phyloP scores from a whole-genome alignment of 1,139 yeast genomes.

The Hansenula anomala region DNA sequence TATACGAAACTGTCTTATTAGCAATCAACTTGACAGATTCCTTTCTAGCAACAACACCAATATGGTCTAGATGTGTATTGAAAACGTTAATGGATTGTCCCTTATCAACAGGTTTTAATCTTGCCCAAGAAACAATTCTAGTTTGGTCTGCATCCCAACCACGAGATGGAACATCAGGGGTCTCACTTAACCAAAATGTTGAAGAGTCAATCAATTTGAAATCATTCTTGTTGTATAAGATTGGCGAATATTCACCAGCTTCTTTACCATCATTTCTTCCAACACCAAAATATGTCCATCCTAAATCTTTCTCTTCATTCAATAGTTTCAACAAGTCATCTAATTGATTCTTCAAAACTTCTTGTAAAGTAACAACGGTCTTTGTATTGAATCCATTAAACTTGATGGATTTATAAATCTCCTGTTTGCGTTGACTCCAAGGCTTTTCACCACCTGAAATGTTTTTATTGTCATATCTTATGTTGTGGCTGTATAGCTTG shows the following conservation, averaged over 20 bases:
- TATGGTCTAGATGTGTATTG: slow-evolving; percentile 58
- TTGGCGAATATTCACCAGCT: slow-evolving; percentile 44
- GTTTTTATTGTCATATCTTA: slow-evolving; percentile 39
- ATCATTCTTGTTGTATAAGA: slow-evolving; percentile 32
- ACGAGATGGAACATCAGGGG: slow-evolving; percentile 41
- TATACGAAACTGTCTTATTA: slow-evolving; percentile 34
- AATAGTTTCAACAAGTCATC: slow-evolving; percentile 36
- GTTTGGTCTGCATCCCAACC: slow-evolving; percentile 57
- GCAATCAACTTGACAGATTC: slow-evolving; percentile 45
- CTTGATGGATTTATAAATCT: slow-evolving; percentile 35
- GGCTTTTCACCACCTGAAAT: slow-evolving; percentile 33
- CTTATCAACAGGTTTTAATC: slow-evolving; percentile 29
- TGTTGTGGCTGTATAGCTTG: slow-evolving; percentile 49
- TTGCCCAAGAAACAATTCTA: slow-evolving; percentile 42
- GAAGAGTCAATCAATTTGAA: slow-evolving; percentile 33
- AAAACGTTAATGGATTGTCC: slow-evolving; percentile 36
- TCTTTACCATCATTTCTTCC: slow-evolving; percentile 42
- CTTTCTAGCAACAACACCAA: slow-evolving; percentile 42
- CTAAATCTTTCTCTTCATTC: slow-evolving; percentile 14
- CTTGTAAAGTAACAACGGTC: slow-evolving; percentile 47
- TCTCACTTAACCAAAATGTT: slow-evolving; percentile 41
- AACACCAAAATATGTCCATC: slow-evolving; percentile 41
- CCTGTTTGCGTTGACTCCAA: slow-evolving; percentile 39
- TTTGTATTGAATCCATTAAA: slow-evolving; percentile 31
- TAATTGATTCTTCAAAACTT: slow-evolving; percentile 48